Evolutionary conservation across 768 basidiomycete species (phyloP), one percentile per base, ranked within the genome.

Genomic region (Rhodotorula paludigena): DNA sequence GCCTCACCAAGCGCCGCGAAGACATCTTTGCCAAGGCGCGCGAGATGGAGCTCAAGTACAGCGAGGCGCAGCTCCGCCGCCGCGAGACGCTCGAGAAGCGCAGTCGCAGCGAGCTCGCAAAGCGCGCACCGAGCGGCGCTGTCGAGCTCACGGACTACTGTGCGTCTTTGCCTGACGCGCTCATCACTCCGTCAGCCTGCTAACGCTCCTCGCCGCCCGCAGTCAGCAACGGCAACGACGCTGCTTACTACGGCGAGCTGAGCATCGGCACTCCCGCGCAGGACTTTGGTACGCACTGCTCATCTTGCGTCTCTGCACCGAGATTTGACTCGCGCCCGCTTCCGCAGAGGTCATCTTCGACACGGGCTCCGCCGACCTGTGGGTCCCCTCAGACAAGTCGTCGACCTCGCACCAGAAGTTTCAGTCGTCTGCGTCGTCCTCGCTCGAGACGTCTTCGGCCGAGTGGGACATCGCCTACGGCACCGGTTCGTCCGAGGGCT

Each of bases 401-500:
- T 49, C 53, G 48, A 61, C 68, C 5, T 53, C 52, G 41, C 72
- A 73, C 68, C n/a, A 38, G 38, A 63, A 59, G 32, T 73, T 69
- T 56, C 2, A 1, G 33, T 35, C 42, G 2, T 10, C 18, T 3
- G 41, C 41, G 5, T 66, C 64, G 15, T 60, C 64, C 20, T 47
- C 68, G 5, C 18, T 58, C 51, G 59, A 66, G 33, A 54, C 58
- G 8, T 69, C 68, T 9, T 58, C 47, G 9, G 65, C 68, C 20
- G 36, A 32, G 14, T 73, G 72, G 72, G 68, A 64, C 55, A 73
- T 73, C 42, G 47, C 48, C 18, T 73, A 73, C 59, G 72, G 68
- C 20, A 66, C 69, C 2, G 71, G 71, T 20, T 64, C 62, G 15
- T 58, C 55, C 16, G 30, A 47, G 11, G 68, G 68, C 9, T 49